Percentiles rank a stretch among this genome's conserved stretches.
Conservation (phyloP, 176 grass and related monocot genomes). For the Chloris gayana region DNA sequence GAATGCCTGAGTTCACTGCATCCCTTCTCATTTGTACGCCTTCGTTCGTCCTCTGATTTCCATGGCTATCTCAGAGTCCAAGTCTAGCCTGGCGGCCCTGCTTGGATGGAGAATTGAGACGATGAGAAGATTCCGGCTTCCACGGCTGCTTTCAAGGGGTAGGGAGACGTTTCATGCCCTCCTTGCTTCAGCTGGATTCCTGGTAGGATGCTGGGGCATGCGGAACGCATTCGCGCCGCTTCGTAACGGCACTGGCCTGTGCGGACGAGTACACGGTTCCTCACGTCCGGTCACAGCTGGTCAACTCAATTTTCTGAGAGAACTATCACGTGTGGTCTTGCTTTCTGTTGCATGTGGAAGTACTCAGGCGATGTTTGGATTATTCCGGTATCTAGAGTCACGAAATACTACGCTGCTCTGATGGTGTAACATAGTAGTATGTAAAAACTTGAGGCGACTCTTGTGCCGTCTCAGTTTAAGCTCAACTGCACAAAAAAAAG, state of each 20-base stretch:
- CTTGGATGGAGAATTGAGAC: neutral
- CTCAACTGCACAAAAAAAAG: neutral
- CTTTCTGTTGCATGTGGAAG: neutral
- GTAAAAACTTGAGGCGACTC: neutral
- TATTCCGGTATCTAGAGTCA: neutral
- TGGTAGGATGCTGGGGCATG: constrained; percentile 32
- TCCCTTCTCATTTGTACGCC: neutral
- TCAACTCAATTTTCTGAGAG: neutral
- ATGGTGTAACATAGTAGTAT: neutral
- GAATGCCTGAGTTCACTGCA: neutral
- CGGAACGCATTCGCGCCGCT: constrained; percentile 9
- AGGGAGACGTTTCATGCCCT: constrained; percentile 36
- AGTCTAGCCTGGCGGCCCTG: neutral
- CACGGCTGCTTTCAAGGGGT: constrained; percentile 7
- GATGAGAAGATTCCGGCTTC: neutral
- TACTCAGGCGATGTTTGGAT: neutral
- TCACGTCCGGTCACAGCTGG: neutral
- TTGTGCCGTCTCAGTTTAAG: neutral
- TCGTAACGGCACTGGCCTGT: constrained; percentile 29
- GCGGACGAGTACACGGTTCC: constrained; percentile 20
- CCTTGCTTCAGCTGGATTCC: constrained; percentile 37
- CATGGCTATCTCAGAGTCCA: constrained; percentile 5
- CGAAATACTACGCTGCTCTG: neutral
- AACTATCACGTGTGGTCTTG: neutral
- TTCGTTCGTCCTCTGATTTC: neutral